A percentile compares a stretch with the other conserved stretches of the same genome.
phyloP scores from a whole-genome alignment of 176 grass and related monocot species.

The Musa itinerans region DNA sequence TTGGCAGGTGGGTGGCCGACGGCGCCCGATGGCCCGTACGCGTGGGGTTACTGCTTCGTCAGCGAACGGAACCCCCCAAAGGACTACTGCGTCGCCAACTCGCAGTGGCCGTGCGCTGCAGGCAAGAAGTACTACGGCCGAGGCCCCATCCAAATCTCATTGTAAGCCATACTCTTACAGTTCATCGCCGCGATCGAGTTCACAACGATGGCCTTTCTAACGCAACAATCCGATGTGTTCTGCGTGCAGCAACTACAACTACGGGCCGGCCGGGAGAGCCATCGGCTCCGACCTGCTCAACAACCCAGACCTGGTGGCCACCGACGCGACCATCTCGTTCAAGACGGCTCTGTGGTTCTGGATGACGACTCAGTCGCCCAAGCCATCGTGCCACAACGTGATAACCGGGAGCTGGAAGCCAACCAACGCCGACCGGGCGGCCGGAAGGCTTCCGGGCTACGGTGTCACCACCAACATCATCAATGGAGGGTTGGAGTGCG shows the following conservation, averaged over 20 bases:
- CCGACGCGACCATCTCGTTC: slow-evolving; percentile 34
- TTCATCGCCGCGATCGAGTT: background rate
- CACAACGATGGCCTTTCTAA: background rate
- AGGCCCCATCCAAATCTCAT: background rate
- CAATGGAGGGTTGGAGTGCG: slow-evolving; percentile 13
- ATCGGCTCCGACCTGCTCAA: slow-evolving; percentile 32
- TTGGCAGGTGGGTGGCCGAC: background rate
- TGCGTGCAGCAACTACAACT: slow-evolving; percentile 56
- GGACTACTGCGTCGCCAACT: background rate
- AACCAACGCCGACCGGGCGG: background rate
- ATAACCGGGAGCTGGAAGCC: slow-evolving; percentile 1
- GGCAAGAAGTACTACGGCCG: slow-evolving; percentile 5
- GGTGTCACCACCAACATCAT: slow-evolving; percentile 13
- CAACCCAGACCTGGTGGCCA: slow-evolving; percentile 54
- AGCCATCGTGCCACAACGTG: slow-evolving; percentile 34
- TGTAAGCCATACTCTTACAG: background rate
- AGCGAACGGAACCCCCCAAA: background rate
- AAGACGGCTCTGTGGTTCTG: slow-evolving; percentile 45
- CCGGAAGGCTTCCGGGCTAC: slow-evolving; percentile 1
- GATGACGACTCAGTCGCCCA: slow-evolving; percentile 27
- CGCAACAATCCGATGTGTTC: background rate
- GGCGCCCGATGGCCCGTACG: background rate
- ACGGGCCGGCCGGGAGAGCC: slow-evolving; percentile 34
- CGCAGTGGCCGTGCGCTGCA: background rate
- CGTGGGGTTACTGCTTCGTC: background rate